A percentile compares a stretch with the other conserved stretches of the same genome.
Conservation (phyloP, 345 rosid species). For the Rhodamnia argentea region DNA sequence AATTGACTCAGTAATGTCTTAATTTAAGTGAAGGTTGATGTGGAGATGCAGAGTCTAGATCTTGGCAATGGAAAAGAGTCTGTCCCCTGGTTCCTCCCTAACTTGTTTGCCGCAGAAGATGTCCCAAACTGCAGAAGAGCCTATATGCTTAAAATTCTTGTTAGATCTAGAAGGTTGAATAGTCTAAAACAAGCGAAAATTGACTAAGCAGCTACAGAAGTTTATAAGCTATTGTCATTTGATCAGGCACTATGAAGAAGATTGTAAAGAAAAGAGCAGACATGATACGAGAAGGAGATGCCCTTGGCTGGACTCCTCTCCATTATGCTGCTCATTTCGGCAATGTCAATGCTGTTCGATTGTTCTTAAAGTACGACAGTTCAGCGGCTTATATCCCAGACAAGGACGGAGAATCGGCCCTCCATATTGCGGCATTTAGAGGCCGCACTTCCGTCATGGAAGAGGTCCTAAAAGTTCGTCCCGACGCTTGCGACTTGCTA, state of each 20-base stretch:
- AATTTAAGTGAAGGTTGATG: background rate
- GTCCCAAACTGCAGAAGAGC: background rate
- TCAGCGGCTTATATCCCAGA: constrained; percentile 8
- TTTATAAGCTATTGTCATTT: background rate
- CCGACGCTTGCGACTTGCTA: constrained; percentile 3
- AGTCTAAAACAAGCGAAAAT: background rate
- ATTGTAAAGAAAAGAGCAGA: background rate
- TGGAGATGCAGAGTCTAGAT: background rate
- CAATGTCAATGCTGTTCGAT: background rate
- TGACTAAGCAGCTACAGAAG: background rate
- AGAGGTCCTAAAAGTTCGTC: constrained; percentile 5
- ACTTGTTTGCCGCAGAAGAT: background rate
- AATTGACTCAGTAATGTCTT: background rate
- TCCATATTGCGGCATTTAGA: constrained; percentile 10
- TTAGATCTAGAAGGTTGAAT: background rate
- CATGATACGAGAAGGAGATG: constrained; percentile 6
- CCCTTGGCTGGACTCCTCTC: constrained; percentile 12
- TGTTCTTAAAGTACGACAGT: background rate
- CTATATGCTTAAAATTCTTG: background rate
- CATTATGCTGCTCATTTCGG: constrained; percentile 15
- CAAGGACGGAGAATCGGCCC: constrained; percentile 9
- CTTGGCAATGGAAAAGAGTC: background rate
- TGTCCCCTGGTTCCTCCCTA: background rate
- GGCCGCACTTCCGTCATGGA: constrained; percentile 2
- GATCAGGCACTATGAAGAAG: constrained; percentile 6